These are phyloP conservation scores for Emmonsiellopsis sp. DNA, from an alignment of 2,329 filamentous ascomycete species.

Conservation along the genomic window DNA sequence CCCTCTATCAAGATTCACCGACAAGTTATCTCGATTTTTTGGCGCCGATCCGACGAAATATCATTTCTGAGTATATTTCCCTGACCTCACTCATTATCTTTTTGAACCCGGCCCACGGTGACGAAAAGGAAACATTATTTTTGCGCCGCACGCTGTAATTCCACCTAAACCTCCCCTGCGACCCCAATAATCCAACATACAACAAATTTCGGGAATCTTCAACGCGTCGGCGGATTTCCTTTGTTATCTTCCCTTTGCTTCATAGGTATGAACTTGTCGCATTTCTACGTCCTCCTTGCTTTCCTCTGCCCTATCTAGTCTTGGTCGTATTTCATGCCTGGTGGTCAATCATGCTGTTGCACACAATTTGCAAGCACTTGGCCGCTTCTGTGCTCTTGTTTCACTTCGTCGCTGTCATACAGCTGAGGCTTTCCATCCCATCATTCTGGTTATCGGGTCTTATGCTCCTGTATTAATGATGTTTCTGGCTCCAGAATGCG, in stretches of 20 bases:
- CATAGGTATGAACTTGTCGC: neutral
- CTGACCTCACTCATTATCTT: neutral
- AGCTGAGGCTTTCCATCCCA: neutral
- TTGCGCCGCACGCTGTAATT: neutral
- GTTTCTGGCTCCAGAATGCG: neutral
- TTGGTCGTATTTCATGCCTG: neutral
- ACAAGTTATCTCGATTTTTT: neutral
- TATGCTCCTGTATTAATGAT: conserved; percentile 17
- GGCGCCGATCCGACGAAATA: neutral
- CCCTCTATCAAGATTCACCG: conserved; percentile 15
- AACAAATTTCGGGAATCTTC: too few species aligned
- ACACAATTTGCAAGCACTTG: neutral
- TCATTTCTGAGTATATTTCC: neutral
- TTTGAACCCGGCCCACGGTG: neutral
- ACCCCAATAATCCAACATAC: too few species aligned
- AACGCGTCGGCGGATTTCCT: neutral
- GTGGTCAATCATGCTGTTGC: neutral
- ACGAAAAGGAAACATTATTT: neutral
- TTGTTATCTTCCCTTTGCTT: neutral
- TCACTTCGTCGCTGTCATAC: neutral
- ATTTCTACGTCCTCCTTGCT: neutral
- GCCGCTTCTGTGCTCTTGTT: neutral
- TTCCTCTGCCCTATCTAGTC: neutral
- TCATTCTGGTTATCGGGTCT: neutral
- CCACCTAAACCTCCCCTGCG: neutral